Evolutionary conservation across 2,329 filamentous ascomycete species (phyloP).

Genomic region (Alternaria arborescens): DNA sequence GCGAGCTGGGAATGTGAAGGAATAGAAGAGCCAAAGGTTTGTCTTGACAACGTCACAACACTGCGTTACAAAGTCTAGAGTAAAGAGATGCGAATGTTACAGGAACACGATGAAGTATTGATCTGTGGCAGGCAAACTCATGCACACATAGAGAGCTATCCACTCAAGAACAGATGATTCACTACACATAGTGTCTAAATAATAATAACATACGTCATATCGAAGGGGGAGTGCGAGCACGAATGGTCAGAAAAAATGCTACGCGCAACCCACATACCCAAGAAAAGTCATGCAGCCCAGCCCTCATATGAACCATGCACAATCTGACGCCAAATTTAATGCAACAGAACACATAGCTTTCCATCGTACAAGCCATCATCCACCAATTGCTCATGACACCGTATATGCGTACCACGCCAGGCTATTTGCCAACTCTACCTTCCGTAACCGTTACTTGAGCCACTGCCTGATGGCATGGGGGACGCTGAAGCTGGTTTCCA

Average conservation of each 20-base stretch:
- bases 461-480: slow-evolving; percentile 18
- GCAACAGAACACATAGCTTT: slow-evolving; percentile 1
- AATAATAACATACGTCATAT: not conserved
- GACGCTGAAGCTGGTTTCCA: slow-evolving; percentile 54
- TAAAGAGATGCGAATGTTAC: not conserved
- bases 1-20: slow-evolving; percentile 15
- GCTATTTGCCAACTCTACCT: slow-evolving; percentile 19
- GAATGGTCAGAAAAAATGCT: not conserved
- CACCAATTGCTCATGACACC: not conserved
- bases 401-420: not conserved
- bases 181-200: not conserved
- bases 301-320: not conserved
- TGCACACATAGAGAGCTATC: not conserved
- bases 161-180: not conserved
- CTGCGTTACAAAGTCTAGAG: not conserved
- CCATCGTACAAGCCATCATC: slow-evolving; percentile 2
- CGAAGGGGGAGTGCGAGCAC: not conserved
- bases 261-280: not conserved
- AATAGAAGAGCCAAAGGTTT: not conserved
- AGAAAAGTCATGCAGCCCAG: not conserved
- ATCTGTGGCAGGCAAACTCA: not conserved
- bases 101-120: not conserved
- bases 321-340: slow-evolving; percentile 4
- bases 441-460: slow-evolving; percentile 32
- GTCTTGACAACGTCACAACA: not conserved